A percentile compares a stretch with the other conserved stretches of the same genome.
phyloP scores from a whole-genome alignment of 257 asterid species.

The Perilla frutescens region DNA sequence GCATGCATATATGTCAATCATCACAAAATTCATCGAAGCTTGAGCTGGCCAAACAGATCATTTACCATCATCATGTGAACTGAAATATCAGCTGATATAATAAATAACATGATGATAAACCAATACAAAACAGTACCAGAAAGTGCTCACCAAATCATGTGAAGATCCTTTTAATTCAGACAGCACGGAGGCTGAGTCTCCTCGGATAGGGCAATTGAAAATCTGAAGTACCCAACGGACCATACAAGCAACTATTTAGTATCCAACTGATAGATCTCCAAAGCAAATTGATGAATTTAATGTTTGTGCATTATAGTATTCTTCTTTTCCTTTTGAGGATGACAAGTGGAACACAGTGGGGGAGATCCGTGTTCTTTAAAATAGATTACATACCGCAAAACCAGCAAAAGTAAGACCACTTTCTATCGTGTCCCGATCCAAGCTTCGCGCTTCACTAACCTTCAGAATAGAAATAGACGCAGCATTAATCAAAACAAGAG shows the following conservation, averaged over 20 bases:
- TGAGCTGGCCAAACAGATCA: constrained; percentile 22
- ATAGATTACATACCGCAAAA: constrained; percentile 73
- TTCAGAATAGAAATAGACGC: constrained; percentile 42
- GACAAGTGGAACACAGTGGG: neutral
- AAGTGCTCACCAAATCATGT: constrained; percentile 85
- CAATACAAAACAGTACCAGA: constrained; percentile 27
- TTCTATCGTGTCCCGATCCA: constrained; percentile 89
- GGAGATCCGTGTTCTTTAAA: constrained; percentile 18
- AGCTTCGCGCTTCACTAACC: constrained; percentile 97
- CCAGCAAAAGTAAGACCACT: constrained; percentile 90
- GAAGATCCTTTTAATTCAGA: constrained; percentile 85
- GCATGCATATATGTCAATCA: constrained; percentile 23
- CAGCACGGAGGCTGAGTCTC: constrained; percentile 85
- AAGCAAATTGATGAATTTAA: neutral
- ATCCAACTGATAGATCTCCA: constrained; percentile 6
- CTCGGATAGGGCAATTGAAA: constrained; percentile 94
- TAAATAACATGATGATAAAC: constrained; percentile 10
- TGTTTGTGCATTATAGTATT: neutral
- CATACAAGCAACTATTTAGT: constrained; percentile 23
- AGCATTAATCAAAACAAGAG: constrained; percentile 34
- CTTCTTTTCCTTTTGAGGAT: constrained; percentile 6
- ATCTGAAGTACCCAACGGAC: constrained; percentile 74
- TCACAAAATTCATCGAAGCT: constrained; percentile 15
- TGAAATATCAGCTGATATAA: constrained; percentile 10
- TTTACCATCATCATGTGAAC: constrained; percentile 12